Evolutionary conservation across 2,329 filamentous ascomycete genomes (phyloP).

Genomic region (Rosellinia necatrix): DNA sequence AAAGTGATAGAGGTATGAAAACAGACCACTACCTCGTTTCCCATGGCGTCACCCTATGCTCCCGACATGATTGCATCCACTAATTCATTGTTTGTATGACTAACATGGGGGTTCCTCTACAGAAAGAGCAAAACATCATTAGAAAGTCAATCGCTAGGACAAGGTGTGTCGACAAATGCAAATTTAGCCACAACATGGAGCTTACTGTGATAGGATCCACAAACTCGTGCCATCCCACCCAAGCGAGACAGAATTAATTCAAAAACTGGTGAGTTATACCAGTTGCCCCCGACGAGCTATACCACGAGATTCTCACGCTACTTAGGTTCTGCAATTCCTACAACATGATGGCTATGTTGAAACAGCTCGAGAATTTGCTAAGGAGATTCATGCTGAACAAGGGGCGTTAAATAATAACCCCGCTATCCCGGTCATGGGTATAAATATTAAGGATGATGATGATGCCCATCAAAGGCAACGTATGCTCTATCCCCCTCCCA

Average conservation of each 20-base stretch:
- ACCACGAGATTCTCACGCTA: constrained; percentile 20
- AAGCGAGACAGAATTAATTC: constrained; percentile 77
- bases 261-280: constrained; percentile 67
- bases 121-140: constrained; percentile 66
- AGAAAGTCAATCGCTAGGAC: constrained; percentile 62
- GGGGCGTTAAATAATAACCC: constrained; percentile 67
- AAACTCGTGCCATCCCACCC: constrained; percentile 62
- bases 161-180: constrained; percentile 38
- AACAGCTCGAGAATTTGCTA: constrained; percentile 84
- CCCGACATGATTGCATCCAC: neutral
- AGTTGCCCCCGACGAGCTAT: neutral
- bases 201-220: constrained; percentile 52
- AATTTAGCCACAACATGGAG: constrained; percentile 17
- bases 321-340: constrained; percentile 77
- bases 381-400: constrained; percentile 78
- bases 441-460: constrained; percentile 77
- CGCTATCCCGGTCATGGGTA: constrained; percentile 55
- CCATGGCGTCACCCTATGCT: neutral
- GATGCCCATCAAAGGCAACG: constrained; percentile 87
- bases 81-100: neutral
- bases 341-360: constrained; percentile 96
- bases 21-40: neutral
- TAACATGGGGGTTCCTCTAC: constrained; percentile 16
- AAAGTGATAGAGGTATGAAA: constrained; percentile 72
- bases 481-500: constrained; percentile 48